A percentile compares a stretch with the other conserved stretches of the same genome.
phyloP scores from a whole-genome alignment of 2,329 filamentous ascomycete species.

The Aspergillus calidoustus region DNA sequence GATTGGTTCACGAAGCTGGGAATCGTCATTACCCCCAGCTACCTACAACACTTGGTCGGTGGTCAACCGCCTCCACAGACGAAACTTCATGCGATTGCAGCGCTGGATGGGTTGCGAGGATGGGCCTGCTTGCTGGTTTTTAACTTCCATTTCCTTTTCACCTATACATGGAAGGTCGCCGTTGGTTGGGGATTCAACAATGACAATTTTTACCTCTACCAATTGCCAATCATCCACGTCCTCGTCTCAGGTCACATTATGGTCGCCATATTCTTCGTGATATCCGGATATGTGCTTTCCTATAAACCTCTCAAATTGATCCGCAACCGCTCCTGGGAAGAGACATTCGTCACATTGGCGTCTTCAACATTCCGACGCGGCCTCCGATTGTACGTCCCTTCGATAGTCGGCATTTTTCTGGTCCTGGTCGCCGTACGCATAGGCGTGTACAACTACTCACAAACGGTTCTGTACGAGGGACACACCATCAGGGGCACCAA shows the following conservation, averaged over 20 bases:
- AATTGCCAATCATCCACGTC: constrained; percentile 48
- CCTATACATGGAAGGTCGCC: constrained; percentile 48
- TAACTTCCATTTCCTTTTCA: constrained; percentile 53
- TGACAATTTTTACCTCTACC: constrained; percentile 46
- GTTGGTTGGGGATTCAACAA: constrained; percentile 47
- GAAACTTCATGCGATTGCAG: constrained; percentile 44
- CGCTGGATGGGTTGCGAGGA: constrained; percentile 49
- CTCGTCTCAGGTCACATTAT: constrained; percentile 52
- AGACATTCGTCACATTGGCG: constrained; percentile 45
- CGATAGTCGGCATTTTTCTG: constrained; percentile 45
- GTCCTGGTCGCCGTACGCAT: constrained; percentile 48
- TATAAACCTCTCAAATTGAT: constrained; percentile 48
- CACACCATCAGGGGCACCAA: constrained; percentile 46
- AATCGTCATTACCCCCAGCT: constrained; percentile 42
- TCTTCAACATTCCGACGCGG: constrained; percentile 51
- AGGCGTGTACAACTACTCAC: constrained; percentile 47
- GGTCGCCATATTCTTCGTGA: constrained; percentile 55
- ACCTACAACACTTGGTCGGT: constrained; percentile 39
- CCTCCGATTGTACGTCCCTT: constrained; percentile 49
- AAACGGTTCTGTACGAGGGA: constrained; percentile 40
- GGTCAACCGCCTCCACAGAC: constrained; percentile 32
- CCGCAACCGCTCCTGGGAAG: constrained; percentile 42
- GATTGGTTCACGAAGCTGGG: constrained; percentile 30
- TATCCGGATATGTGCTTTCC: constrained; percentile 54
- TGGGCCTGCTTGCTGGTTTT: constrained; percentile 52